A percentile compares a stretch with the other conserved stretches of the same genome.
phyloP scores from a whole-genome alignment of 1,284 basidiomycete genomes.

The Leccinum angustisporum region DNA sequence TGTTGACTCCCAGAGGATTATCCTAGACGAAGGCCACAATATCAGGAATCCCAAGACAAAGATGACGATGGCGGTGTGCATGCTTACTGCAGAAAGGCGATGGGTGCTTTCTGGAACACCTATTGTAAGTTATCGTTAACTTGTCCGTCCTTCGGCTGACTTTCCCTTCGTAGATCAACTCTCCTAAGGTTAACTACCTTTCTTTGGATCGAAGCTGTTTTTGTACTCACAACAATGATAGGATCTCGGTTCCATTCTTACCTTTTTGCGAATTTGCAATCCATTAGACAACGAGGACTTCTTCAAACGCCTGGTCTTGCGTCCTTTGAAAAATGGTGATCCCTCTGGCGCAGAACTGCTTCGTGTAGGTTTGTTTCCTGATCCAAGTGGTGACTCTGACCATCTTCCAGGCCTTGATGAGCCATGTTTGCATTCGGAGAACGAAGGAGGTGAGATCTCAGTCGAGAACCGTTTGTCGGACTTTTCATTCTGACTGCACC shows the following conservation, averaged over 20 bases:
- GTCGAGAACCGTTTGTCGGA: not conserved
- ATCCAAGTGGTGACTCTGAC: slow-evolving; percentile 5
- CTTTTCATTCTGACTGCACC: slow-evolving; percentile 10
- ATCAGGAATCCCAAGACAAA: slow-evolving; percentile 86
- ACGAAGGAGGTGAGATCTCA: slow-evolving; percentile 74
- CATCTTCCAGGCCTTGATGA: slow-evolving; percentile 70
- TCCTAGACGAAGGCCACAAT: slow-evolving; percentile 86
- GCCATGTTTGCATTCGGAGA: slow-evolving; percentile 77
- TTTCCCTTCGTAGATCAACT: slow-evolving; percentile 65
- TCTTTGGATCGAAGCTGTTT: not conserved
- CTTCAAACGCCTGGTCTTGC: slow-evolving; percentile 73
- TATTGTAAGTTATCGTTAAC: slow-evolving; percentile 55
- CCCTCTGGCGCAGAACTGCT: slow-evolving; percentile 67
- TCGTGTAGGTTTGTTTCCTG: slow-evolving; percentile 45
- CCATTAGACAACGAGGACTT: slow-evolving; percentile 81
- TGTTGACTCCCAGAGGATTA: slow-evolving; percentile 52
- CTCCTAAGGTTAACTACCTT: slow-evolving; percentile 52
- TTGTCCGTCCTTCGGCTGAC: slow-evolving; percentile 2
- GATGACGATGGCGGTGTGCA: slow-evolving; percentile 73
- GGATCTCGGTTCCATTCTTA: slow-evolving; percentile 84
- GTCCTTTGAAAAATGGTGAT: slow-evolving; percentile 69
- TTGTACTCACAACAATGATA: slow-evolving; percentile 29
- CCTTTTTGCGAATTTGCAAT: slow-evolving; percentile 77
- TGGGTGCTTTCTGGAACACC: slow-evolving; percentile 87
- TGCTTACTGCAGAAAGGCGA: slow-evolving; percentile 69